phyloP scores from a whole-genome alignment of 768 basidiomycete genomes.

The Russula abietina region DNA sequence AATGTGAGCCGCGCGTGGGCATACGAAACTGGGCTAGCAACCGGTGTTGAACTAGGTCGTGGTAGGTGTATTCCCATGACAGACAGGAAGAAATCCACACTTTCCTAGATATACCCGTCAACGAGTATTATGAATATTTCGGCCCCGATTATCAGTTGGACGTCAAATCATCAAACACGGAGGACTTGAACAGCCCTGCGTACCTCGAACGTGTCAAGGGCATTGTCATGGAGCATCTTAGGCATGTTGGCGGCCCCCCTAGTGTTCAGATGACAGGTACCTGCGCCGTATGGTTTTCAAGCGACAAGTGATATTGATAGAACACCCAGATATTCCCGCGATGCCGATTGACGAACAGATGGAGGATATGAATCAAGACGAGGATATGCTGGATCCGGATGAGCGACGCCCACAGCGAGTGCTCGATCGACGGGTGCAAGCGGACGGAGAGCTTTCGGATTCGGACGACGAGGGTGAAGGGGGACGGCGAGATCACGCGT shows the following conservation, averaged over 20 bases:
- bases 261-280: conserved; percentile 87
- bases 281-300: conserved; percentile 15
- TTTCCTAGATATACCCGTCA: conserved; percentile 87
- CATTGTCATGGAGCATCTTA: conserved; percentile 86
- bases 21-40: conserved; percentile 96
- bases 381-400: conserved; percentile 74
- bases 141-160: conserved; percentile 96
- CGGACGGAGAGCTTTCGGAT: conserved; percentile 87
- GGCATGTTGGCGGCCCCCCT: conserved; percentile 82
- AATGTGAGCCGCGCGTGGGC: conserved; percentile 98
- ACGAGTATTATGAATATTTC: conserved; percentile 99
- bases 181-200: conserved; percentile 88
- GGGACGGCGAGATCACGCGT: conserved; percentile 63
- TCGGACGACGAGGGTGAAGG: conserved; percentile 97
- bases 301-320: neutral
- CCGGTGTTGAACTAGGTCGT: conserved; percentile 85
- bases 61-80: conserved; percentile 43
- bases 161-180: conserved; percentile 89
- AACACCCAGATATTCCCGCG: conserved; percentile 65
- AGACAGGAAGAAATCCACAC: conserved; percentile 1
- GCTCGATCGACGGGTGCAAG: conserved; percentile 75
- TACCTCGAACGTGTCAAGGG: conserved; percentile 91
- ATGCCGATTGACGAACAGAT: conserved; percentile 79
- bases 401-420: conserved; percentile 68
- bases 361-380: conserved; percentile 76